Percentiles rank a stretch among this genome's conserved stretches.
phyloP scores from a whole-genome alignment of 2,329 filamentous ascomycete species.

The Aspergillus fijiensis region DNA sequence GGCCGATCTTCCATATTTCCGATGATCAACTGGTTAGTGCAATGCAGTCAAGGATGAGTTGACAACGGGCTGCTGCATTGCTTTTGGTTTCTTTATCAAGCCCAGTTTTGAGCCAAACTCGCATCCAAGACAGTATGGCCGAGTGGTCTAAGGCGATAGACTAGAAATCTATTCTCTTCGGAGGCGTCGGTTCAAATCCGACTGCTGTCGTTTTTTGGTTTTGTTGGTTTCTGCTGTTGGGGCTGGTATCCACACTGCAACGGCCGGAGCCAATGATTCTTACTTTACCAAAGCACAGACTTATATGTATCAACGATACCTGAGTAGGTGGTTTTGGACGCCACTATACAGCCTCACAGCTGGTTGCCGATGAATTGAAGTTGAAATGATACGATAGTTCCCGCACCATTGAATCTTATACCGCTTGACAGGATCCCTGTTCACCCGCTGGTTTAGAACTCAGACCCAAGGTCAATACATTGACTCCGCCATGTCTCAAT shows the following conservation, averaged over 20 bases:
- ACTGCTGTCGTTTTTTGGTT: neutral
- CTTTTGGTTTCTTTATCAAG: rapidly evolving
- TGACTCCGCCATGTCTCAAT: no score
- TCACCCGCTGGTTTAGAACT: no score
- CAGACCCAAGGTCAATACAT: no score
- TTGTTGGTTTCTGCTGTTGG: neutral
- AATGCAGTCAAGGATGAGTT: no score
- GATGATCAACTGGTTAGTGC: no score
- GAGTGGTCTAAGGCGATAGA: neutral
- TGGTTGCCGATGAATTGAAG: neutral
- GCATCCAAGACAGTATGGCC: neutral
- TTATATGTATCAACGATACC: no score
- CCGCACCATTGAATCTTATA: neutral
- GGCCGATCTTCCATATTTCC: no score
- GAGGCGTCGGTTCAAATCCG: neutral
- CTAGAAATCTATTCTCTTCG: neutral
- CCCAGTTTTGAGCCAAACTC: neutral
- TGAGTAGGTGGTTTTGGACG: no score
- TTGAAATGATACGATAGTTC: neutral
- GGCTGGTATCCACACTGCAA: neutral
- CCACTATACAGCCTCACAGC: no score
- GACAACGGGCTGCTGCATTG: neutral
- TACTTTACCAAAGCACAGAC: neutral
- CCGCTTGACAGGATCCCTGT: neutral
- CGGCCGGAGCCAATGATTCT: neutral